Evolutionary conservation across 116 monocot genomes (phyloP).

Genomic region (Phalaenopsis hybrid): DNA sequence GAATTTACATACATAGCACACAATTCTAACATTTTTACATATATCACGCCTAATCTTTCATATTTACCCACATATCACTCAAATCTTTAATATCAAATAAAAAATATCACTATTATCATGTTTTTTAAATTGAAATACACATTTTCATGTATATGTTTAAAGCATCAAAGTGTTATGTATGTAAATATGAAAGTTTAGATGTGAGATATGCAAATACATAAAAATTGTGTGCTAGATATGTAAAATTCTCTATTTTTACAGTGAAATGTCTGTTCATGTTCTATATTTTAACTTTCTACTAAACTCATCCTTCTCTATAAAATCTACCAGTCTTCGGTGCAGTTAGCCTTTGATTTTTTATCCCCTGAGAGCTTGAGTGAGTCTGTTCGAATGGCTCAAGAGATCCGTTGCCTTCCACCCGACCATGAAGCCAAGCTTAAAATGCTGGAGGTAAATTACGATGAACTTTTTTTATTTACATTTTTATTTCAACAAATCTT

Average conservation of each 20-base stretch:
- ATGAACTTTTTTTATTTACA: neutral
- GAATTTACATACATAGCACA: no score
- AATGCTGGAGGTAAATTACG: slow-evolving; percentile 61
- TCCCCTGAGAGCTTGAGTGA: slow-evolving; percentile 74
- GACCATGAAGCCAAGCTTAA: slow-evolving; percentile 78
- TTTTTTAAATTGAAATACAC: no score
- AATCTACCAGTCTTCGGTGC: slow-evolving; percentile 57
- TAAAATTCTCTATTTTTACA: neutral
- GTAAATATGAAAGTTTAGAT: no score
- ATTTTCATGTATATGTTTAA: no score
- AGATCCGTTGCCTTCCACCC: slow-evolving; percentile 85
- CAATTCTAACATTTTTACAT: no score
- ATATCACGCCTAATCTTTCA: no score
- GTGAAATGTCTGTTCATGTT: neutral
- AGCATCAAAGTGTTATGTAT: no score
- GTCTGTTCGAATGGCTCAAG: slow-evolving; percentile 56
- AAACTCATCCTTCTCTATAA: neutral
- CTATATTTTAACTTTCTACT: neutral
- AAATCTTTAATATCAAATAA: no score
- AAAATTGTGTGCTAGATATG: no score
- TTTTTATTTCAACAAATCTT: neutral
- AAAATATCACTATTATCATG: no score
- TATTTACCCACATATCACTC: no score
- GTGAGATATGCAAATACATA: no score
- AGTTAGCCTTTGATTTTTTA: slow-evolving; percentile 64